These are phyloP conservation scores for Hamamelis virginiana DNA, from an alignment of 164 flowering plant species.

Conservation along the genomic window DNA sequence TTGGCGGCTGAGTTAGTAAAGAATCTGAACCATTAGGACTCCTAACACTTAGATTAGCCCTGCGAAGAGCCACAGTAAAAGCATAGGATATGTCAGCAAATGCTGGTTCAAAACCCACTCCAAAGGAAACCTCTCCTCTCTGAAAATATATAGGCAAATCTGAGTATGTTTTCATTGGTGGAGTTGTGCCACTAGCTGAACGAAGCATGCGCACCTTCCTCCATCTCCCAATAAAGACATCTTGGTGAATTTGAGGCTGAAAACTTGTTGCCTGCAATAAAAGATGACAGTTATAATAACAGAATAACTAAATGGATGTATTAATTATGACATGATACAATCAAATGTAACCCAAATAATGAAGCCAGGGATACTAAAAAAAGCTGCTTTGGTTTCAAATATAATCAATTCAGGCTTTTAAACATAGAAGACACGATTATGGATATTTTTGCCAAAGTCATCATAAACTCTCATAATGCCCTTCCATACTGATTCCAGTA, in stretches of 20 bases:
- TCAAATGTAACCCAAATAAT: not conserved
- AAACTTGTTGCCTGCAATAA: constrained; percentile 85
- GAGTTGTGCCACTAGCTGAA: constrained; percentile 96
- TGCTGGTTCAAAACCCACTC: constrained; percentile 92
- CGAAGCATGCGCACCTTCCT: constrained; percentile 88
- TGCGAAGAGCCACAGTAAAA: constrained; percentile 94
- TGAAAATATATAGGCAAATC: constrained; percentile 82
- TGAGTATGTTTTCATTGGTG: constrained; percentile 82
- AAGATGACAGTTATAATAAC: constrained; percentile 6
- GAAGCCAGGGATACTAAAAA: not conserved
- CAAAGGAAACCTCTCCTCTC: constrained; percentile 76
- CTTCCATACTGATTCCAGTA: too few relatives aligned
- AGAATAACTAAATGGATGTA: not conserved
- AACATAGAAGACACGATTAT: too few relatives aligned
- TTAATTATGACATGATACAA: not conserved
- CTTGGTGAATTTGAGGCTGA: constrained; percentile 89
- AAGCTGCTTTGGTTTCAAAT: too few relatives aligned
- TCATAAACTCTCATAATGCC: too few relatives aligned
- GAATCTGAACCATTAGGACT: constrained; percentile 25
- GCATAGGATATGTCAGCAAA: constrained; percentile 96
- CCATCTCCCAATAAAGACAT: constrained; percentile 93
- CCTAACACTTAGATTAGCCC: constrained; percentile 83
- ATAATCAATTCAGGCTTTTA: too few relatives aligned
- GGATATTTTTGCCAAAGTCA: too few relatives aligned
- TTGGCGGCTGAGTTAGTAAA: constrained; percentile 54